Conservation (phyloP, 1,284 basidiomycete genomes). For the Leccinum insigne region DNA sequence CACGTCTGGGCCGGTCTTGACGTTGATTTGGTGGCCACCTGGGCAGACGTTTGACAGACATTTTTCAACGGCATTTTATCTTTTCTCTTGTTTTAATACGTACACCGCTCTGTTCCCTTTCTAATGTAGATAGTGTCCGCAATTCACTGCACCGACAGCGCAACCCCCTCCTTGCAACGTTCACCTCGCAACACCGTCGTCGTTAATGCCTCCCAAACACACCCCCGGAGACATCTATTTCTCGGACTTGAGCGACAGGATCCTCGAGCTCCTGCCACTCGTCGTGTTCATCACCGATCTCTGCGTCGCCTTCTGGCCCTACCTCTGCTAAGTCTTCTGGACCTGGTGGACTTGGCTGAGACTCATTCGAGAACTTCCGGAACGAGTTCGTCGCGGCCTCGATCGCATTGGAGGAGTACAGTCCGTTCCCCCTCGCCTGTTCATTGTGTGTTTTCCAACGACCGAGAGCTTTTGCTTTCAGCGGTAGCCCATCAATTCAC, state of each 20-base stretch:
- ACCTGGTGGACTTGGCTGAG: constrained; percentile 23
- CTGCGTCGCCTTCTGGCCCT: constrained; percentile 16
- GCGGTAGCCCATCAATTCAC: constrained; percentile 18
- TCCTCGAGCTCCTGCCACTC: constrained; percentile 15
- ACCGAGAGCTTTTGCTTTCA: background rate
- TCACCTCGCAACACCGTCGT: background rate
- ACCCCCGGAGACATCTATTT: constrained; percentile 21
- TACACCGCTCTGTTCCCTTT: constrained; percentile 31
- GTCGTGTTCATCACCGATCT: constrained; percentile 7
- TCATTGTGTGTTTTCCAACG: background rate
- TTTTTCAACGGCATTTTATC: constrained; percentile 33
- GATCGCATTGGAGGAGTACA: constrained; percentile 15
- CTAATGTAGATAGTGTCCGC: constrained; percentile 41
- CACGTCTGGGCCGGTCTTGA: background rate
- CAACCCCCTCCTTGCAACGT: background rate
- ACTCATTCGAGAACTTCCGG: constrained; percentile 26
- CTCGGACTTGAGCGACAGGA: constrained; percentile 11
- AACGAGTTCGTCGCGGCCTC: constrained; percentile 15
- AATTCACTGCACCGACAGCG: background rate
- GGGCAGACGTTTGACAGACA: constrained; percentile 63
- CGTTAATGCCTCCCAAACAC: constrained; percentile 18
- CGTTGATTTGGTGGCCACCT: constrained; percentile 52
- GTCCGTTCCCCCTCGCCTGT: constrained; percentile 12
- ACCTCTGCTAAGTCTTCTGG: constrained; percentile 8
- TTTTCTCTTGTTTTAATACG: constrained; percentile 35